Base-by-base conservation (phyloP, 129 eudicot genomes). In the Sambucus nigra region DNA sequence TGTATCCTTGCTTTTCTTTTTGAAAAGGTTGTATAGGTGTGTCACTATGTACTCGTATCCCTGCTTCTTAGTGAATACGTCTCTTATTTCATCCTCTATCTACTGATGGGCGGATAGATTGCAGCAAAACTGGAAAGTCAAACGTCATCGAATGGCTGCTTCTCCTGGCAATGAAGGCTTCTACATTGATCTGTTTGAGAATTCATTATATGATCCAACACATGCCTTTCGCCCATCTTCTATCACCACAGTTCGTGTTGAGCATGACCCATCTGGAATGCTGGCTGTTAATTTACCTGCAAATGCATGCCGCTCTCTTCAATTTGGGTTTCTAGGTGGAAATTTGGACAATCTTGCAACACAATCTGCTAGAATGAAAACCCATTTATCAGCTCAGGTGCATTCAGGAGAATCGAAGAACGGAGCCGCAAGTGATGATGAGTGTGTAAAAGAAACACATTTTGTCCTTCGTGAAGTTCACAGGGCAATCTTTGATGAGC, bases 91-190 rank as follows among this genome's bases (percentile, higher is more conserved):
- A 38, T 54, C 16, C 55, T 42, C 28, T 70, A 57, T 53, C 66
- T 25, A 29, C 17, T 73, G 53, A 72, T 66, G 32, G 22, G 55
- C 70, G 48, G 40, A 69, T 62, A 89, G 97, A 68, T 69, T 89
- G 76, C 97, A 89, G 85, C 95, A 81, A 66, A 89, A 84, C 66
- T 89, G 97, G 97, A 89, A 89, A 79, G 81, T 89, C 47, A 89
- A 89, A 69, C 75, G 94, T 68, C 95, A 84, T 68, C 76, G 97
- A 2, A 29, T 81, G 86, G 88, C 61, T 3, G 83, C 93, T 55
- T 64, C 84, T 61, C 80, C 97, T 51, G 93, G 94, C 45, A 84
- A 80, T 53, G 97, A 89, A 60, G 97, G 97, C 26, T 89, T 89
- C 69, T 84, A 75, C 61, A 71, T 89, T 32, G 97, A 89, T 76